Conservation (phyloP, 2,329 filamentous ascomycete genomes). For the Pseudogymnoascus sp. region DNA sequence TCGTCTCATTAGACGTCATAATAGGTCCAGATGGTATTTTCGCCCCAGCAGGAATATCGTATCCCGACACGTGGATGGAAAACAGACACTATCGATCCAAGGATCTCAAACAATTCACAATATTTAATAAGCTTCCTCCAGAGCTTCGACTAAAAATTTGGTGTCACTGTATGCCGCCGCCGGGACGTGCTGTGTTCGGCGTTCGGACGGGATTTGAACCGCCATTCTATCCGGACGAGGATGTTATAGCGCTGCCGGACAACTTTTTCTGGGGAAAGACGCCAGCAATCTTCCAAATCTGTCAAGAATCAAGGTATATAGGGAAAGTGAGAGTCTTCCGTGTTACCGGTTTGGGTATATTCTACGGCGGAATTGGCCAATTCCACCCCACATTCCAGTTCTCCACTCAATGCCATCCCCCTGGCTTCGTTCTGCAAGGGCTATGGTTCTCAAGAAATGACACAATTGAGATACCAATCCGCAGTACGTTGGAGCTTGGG, state of each 20-base stretch:
- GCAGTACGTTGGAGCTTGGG: not conserved
- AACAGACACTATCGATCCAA: not conserved
- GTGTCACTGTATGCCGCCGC: not conserved
- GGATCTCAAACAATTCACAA: not conserved
- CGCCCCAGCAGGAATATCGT: not conserved
- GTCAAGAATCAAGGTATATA: not conserved
- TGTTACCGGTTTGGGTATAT: not conserved
- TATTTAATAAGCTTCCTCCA: not conserved
- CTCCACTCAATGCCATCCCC: not conserved
- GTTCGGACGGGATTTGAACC: not conserved
- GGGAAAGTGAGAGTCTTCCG: not conserved
- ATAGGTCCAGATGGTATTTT: not conserved
- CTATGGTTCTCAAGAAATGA: slow-evolving; percentile 1
- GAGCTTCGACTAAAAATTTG: not conserved
- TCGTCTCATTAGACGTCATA: not conserved
- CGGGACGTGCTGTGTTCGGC: not conserved
- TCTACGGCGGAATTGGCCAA: not conserved
- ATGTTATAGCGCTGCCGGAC: not conserved
- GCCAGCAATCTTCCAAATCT: not conserved
- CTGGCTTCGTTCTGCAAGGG: not conserved
- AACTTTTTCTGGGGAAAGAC: not conserved
- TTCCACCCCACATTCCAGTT: not conserved
- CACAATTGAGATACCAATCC: not conserved
- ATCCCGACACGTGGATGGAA: not conserved
- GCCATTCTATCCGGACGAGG: not conserved